Base-by-base conservation (phyloP, 768 basidiomycete genomes). In the Cystofilobasidium capitatum region DNA sequence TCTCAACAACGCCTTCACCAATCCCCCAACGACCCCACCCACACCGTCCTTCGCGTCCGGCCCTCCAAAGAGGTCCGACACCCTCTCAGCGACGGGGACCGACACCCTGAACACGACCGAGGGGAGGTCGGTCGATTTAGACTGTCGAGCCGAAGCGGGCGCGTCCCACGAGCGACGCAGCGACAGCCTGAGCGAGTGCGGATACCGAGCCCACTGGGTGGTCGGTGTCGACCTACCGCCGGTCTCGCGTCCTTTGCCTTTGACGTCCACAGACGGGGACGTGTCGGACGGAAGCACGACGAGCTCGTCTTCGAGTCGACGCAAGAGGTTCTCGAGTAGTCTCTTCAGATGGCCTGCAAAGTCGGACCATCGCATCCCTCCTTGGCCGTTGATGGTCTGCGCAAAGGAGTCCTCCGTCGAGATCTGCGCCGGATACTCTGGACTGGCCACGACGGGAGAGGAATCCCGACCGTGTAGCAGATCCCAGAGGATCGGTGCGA, bases 341-440 rank as follows among this genome's bases (percentile, higher is more conserved):
- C 44, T 57, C 7, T 60, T 31, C 22, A 69, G 24, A 35, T 72
- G 64, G 20, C 7, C 54, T 7, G 33, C 29, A 33, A 55, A 22
- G 14, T 64, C 42, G 17, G 61, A 61, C 31, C 71, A 54, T 17
- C 22, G 22, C 55, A 62, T 62, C n/a, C 45, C 62, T 37, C 54
- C 54, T 20, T 36, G 24, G n/a, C 37, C 51, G n/a, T 49, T 63
- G 33, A 31, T 29, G 36, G 58, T 29, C 14, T 2, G 29, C 4
- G 70, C 72, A 58, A 66, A 71, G 17, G 63, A 66, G 58, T 72
- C 71, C 49, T 73, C 73, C 20, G 70, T 66, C 4, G 64, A 63
- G 20, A 72, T 73, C n/a, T 71, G 71, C 2, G 63, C 64, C 5
- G 73, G 73, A 61, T 51, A 73, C 5, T 73, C 73, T 2, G 73